These are phyloP conservation scores for Fusarium equiseti DNA, from an alignment of 2,329 filamentous ascomycete species.

Conservation along the genomic window DNA sequence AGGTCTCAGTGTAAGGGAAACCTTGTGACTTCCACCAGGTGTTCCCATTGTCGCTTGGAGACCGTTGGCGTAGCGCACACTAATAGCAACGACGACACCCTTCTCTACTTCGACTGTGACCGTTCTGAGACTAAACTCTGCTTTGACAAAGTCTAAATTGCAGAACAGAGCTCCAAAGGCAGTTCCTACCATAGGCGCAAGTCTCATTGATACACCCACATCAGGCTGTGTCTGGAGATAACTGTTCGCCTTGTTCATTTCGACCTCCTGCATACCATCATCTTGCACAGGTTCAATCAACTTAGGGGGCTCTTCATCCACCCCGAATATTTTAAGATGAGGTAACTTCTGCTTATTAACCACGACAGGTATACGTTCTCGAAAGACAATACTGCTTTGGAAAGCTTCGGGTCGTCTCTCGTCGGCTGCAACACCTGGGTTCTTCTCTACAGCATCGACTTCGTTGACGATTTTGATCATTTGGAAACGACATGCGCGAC, in stretches of 20 bases:
- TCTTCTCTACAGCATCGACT: background rate
- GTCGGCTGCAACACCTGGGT: background rate
- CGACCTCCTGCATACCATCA: background rate
- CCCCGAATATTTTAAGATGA: background rate
- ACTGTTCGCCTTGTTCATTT: background rate
- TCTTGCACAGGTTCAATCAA: background rate
- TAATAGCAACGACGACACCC: background rate
- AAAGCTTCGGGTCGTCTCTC: background rate
- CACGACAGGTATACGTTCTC: background rate
- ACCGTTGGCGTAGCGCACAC: background rate
- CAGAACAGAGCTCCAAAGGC: background rate
- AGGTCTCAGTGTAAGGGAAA: background rate
- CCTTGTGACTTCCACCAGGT: background rate
- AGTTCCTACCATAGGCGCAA: background rate
- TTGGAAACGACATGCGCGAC: background rate
- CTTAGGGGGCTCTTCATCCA: too few relatives aligned
- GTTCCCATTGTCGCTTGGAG: background rate
- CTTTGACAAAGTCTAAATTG: slow-evolving; percentile 6
- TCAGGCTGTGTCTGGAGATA: too few relatives aligned
- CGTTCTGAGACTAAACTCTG: background rate
- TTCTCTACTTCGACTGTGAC: background rate
- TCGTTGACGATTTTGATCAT: background rate
- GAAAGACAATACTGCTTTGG: background rate
- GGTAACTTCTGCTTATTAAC: background rate
- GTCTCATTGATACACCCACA: background rate